Base-by-base conservation (phyloP, 2,329 filamentous ascomycete genomes). In the Rutstroemia sp. region DNA sequence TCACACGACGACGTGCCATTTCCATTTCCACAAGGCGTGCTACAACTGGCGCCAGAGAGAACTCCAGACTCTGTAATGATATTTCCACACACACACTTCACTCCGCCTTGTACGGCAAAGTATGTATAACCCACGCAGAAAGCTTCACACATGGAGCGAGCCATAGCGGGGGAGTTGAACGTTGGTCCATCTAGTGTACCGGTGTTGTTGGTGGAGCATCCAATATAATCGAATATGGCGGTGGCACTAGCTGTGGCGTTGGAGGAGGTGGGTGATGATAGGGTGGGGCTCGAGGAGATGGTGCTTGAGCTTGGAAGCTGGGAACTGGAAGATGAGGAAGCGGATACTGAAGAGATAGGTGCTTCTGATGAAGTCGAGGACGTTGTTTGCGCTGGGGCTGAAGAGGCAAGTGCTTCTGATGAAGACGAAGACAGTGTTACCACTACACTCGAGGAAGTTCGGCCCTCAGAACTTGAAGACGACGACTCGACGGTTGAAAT, bases 81-180 rank as follows among this genome's bases (percentile, higher is more conserved):
- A 46, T 56, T 46, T 12, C 54, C 48, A 17, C 54, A 51, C 7
- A 39, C 48, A 21, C 54, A 56, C 30, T 56, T 52, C 5, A 52
- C 41, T 10, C 34, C 23, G 46, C 30, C 42, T 39, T 51, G 45
- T 30, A 56, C 48, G n/a, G 48, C 54, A 30, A 50, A 56, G 2
- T 39, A 56, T 51, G 42, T 27, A 3, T 56, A 56, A 19, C 17
- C 30, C 16, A 37, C 23, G 37, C 54, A 56, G 6, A 51, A 51
- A 0, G 41, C 51, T 47, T 38, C 50, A 41, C 54, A 52, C 17
- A 51, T 46, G 9, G 41, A 17, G 1, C 38, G 54, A 3, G 47
- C 52, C 39, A 56, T 52, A 19, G 19, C 23, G 4, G 48, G 21
- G n/a, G 54, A 52, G n/a, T n/a, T 30, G 16, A 30, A 30, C 14